A percentile compares a stretch with the other conserved stretches of the same genome.
Conservation (phyloP, 495 filamentous ascomycete species). For the Bathelium albidoporum region DNA sequence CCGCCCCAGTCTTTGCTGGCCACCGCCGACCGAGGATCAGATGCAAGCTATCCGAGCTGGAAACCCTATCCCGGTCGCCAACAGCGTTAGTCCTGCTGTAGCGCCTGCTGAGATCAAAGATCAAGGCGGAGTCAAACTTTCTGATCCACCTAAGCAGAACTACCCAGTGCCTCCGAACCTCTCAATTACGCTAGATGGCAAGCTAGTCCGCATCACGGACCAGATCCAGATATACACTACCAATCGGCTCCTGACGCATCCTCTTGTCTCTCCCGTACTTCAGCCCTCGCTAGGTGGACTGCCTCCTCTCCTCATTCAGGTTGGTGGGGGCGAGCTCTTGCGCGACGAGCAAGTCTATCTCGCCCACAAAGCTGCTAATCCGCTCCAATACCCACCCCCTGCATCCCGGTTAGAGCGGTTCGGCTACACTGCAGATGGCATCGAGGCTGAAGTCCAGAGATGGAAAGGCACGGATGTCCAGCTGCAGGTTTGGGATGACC, state of each 20-base stretch:
- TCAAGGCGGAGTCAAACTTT: slow-evolving; percentile 11
- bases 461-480: slow-evolving; percentile 83
- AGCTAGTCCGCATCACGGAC: slow-evolving; percentile 63
- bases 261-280: slow-evolving; percentile 77
- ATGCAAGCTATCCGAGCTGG: slow-evolving; percentile 19
- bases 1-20: slow-evolving; percentile 75
- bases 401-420: slow-evolving; percentile 6
- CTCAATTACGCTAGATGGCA: slow-evolving; percentile 59
- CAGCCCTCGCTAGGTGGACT: slow-evolving; percentile 81
- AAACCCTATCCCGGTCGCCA: background rate
- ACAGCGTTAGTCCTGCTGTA: slow-evolving; percentile 8
- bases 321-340: slow-evolving; percentile 78
- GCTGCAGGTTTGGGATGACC: slow-evolving; percentile 91
- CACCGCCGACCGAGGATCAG: slow-evolving; percentile 76
- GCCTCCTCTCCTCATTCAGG: slow-evolving; percentile 74
- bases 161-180: slow-evolving; percentile 23
- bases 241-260: slow-evolving; percentile 76
- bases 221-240: slow-evolving; percentile 94
- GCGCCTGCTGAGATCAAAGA: background rate
- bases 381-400: slow-evolving; percentile 55
- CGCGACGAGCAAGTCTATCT: slow-evolving; percentile 91
- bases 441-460: slow-evolving; percentile 55
- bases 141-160: background rate
- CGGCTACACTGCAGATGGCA: slow-evolving; percentile 35
- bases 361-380: slow-evolving; percentile 86